phyloP scores from a whole-genome alignment of 2,329 filamentous ascomycete genomes.

The Ascochyta lentis region DNA sequence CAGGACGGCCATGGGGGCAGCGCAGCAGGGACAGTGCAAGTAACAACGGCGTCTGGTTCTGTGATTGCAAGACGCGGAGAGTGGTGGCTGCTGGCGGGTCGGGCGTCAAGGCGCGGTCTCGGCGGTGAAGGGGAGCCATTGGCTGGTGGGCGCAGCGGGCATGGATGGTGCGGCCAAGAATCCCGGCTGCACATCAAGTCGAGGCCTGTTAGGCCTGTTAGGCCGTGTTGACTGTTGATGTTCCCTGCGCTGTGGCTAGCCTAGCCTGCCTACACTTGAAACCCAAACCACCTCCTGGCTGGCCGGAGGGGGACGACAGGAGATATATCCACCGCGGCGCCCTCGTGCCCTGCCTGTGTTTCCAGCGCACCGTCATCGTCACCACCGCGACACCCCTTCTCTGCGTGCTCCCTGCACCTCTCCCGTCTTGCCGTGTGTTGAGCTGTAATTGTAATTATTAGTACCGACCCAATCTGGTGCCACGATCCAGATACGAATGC shows the following conservation, averaged over 20 bases:
- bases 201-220: too few relatives aligned
- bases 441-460: neutral
- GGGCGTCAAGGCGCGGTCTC: neutral
- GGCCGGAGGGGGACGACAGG: conserved; percentile 6
- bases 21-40: neutral
- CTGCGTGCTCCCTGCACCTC: neutral
- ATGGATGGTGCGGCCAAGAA: neutral
- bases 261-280: conserved; percentile 16
- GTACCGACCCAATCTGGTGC: neutral
- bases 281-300: conserved; percentile 21
- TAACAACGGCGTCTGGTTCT: neutral
- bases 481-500: conserved; percentile 9
- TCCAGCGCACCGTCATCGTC: conserved; percentile 15
- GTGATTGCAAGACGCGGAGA: conserved; percentile 13
- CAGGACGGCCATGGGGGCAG: neutral
- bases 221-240: too few relatives aligned
- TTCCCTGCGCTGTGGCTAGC: neutral
- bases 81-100: conserved; percentile 1
- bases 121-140: neutral
- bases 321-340: conserved; percentile 17
- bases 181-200: conserved; percentile 2
- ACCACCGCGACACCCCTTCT: conserved; percentile 2
- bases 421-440: conserved; percentile 1
- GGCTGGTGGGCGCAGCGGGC: conserved; percentile 2
- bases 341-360: conserved; percentile 10